Conservation (phyloP, 352 stramenopile species). For the Pythium chondricola region DNA sequence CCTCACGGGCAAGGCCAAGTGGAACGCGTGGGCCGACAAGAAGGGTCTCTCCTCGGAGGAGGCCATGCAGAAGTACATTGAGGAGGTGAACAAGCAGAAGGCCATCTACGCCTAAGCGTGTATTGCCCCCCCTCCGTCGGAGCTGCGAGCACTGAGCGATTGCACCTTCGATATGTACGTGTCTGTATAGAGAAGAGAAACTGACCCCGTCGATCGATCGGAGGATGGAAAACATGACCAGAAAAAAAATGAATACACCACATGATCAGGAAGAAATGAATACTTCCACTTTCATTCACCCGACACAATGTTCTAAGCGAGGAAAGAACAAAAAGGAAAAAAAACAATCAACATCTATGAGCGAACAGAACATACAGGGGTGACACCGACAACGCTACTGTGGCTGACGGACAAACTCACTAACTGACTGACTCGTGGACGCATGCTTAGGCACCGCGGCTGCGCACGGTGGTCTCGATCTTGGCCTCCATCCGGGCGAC, state of each 20-base stretch:
- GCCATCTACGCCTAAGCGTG: conserved; percentile 64
- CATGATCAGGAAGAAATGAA: neutral
- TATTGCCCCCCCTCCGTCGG: neutral
- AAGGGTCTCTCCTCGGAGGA: conserved; percentile 83
- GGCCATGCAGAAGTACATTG: conserved; percentile 86
- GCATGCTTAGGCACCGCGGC: conserved; percentile 12
- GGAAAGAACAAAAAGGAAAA: too few species aligned
- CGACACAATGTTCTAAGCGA: too few species aligned
- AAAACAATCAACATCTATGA: too few species aligned
- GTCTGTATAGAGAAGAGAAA: neutral
- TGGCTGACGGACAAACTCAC: too few species aligned
- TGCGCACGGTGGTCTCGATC: conserved; percentile 35
- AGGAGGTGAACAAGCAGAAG: conserved; percentile 81
- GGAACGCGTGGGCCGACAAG: conserved; percentile 81
- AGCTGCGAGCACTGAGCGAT: neutral
- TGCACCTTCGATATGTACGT: neutral
- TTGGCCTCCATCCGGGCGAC: conserved; percentile 77
- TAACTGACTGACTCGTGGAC: too few species aligned
- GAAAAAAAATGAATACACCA: conserved; percentile 4
- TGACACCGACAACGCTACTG: too few species aligned
- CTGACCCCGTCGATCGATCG: too few species aligned
- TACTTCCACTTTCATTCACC: too few species aligned
- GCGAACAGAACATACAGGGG: too few species aligned
- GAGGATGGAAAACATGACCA: neutral
- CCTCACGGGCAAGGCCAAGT: conserved; percentile 85